A percentile compares a stretch with the other conserved stretches of the same genome.
These are phyloP conservation scores for Yarrowia bubula DNA, from an alignment of 805 yeast genomes.

Conservation along the genomic window DNA sequence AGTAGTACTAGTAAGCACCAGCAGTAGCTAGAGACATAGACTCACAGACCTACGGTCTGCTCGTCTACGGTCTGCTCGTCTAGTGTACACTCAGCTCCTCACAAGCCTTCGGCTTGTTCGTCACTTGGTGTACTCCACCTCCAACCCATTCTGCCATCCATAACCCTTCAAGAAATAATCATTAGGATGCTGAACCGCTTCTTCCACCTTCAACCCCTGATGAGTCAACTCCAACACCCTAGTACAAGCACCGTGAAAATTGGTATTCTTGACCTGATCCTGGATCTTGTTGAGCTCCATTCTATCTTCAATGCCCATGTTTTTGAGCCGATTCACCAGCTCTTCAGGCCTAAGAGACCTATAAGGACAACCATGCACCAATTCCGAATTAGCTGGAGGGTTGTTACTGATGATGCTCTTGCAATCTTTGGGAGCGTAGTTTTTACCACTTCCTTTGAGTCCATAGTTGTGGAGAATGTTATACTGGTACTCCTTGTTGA, in stretches of 20 bases:
- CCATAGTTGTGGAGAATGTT: constrained; percentile 89
- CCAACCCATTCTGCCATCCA: background rate
- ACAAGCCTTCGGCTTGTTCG: too few species aligned
- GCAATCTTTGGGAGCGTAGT: constrained; percentile 85
- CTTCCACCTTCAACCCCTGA: constrained; percentile 42
- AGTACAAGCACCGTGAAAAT: constrained; percentile 85
- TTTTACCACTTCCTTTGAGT: constrained; percentile 81
- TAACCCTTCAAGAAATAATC: constrained; percentile 67
- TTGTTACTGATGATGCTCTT: constrained; percentile 62
- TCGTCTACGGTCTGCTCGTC: too few species aligned
- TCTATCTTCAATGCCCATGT: constrained; percentile 63
- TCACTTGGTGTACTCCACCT: constrained; percentile 8
- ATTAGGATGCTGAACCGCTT: constrained; percentile 79
- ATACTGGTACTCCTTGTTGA: constrained; percentile 85
- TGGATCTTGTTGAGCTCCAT: constrained; percentile 56
- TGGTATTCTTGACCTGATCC: constrained; percentile 65
- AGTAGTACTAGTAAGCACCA: too few species aligned
- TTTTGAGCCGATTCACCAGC: constrained; percentile 53
- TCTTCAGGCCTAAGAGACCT: constrained; percentile 69
- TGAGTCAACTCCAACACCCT: constrained; percentile 76
- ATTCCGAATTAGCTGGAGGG: constrained; percentile 68
- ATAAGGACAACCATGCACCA: constrained; percentile 87
- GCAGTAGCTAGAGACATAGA: too few species aligned
- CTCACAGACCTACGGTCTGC: too few species aligned
- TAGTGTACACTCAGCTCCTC: too few species aligned